Percentiles rank a stretch among this genome's conserved stretches.
Conservation (phyloP, 1,284 basidiomycete species). For the Cutaneotrichosporon cutaneum region DNA sequence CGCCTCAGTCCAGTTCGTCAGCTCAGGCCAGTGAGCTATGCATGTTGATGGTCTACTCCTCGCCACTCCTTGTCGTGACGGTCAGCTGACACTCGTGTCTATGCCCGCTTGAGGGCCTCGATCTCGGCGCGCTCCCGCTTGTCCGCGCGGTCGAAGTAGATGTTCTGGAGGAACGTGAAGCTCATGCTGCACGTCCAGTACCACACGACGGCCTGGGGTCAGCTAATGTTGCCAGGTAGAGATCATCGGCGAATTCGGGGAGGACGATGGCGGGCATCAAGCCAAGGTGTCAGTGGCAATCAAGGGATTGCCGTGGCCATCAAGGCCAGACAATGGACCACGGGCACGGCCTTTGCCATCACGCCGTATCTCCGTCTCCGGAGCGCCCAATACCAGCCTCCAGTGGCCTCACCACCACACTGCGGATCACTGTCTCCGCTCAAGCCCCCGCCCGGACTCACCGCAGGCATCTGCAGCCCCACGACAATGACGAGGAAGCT, state of each 20-base stretch:
- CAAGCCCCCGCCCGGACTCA: background rate
- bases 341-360: background rate
- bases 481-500: constrained; percentile 2
- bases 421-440: background rate
- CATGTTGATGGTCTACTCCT: background rate
- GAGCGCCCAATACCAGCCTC: too few relatives aligned
- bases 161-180: constrained; percentile 54
- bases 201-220: constrained; percentile 53
- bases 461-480: constrained; percentile 8
- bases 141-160: constrained; percentile 25
- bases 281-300: too few relatives aligned
- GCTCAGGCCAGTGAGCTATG: background rate
- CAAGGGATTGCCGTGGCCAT: background rate
- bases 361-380: background rate
- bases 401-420: background rate
- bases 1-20: background rate
- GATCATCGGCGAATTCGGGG: constrained; percentile 13
- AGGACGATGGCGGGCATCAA: background rate
- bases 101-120: background rate
- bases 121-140: background rate
- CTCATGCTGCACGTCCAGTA: constrained; percentile 58
- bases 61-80: background rate
- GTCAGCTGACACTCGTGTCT: background rate
- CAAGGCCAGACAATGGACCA: constrained; percentile 32
- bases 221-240: too few relatives aligned